phyloP scores from a whole-genome alignment of 352 stramenopile species.

The Phytophthora syringae region DNA sequence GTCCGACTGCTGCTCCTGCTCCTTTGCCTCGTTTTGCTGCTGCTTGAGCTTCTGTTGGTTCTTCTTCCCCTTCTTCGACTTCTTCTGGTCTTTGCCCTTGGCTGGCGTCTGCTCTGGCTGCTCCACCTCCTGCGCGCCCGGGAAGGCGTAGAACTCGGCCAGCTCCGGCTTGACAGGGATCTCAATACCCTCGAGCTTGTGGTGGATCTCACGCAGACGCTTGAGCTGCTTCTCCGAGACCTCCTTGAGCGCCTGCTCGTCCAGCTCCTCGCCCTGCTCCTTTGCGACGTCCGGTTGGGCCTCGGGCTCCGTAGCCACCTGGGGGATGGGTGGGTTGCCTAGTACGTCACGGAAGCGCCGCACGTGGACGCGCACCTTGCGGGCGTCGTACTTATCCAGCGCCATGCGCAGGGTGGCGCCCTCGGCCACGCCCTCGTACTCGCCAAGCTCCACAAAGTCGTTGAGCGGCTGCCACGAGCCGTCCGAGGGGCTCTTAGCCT shows the following conservation, averaged over 20 bases:
- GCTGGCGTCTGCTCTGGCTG: slow-evolving; percentile 21
- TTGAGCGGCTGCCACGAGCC: slow-evolving; percentile 66
- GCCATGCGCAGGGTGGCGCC: slow-evolving; percentile 77
- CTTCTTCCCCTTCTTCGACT: slow-evolving; percentile 50
- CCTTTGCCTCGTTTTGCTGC: slow-evolving; percentile 41
- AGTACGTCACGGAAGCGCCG: slow-evolving; percentile 85
- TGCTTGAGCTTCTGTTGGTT: slow-evolving; percentile 39
- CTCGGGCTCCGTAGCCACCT: slow-evolving; percentile 37
- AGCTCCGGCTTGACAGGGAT: slow-evolving; percentile 71
- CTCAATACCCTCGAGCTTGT: slow-evolving; percentile 79
- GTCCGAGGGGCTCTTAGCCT: slow-evolving; percentile 43
- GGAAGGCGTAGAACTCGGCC: slow-evolving; percentile 73
- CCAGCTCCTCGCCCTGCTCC: slow-evolving; percentile 29
- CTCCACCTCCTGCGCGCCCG: slow-evolving; percentile 19
- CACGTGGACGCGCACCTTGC: slow-evolving; percentile 85
- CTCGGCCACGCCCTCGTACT: slow-evolving; percentile 79
- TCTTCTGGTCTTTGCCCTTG: slow-evolving; percentile 44
- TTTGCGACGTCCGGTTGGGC: slow-evolving; percentile 20
- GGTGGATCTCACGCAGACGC: slow-evolving; percentile 81
- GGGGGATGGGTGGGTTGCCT: slow-evolving; percentile 84
- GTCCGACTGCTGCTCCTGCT: slow-evolving; percentile 46
- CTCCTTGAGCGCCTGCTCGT: slow-evolving; percentile 74
- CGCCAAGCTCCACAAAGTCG: slow-evolving; percentile 86
- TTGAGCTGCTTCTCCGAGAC: slow-evolving; percentile 84
- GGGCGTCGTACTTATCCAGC: slow-evolving; percentile 88